Base-by-base conservation (phyloP, 78 protist genomes). In the Dictyostelium intermedium region DNA sequence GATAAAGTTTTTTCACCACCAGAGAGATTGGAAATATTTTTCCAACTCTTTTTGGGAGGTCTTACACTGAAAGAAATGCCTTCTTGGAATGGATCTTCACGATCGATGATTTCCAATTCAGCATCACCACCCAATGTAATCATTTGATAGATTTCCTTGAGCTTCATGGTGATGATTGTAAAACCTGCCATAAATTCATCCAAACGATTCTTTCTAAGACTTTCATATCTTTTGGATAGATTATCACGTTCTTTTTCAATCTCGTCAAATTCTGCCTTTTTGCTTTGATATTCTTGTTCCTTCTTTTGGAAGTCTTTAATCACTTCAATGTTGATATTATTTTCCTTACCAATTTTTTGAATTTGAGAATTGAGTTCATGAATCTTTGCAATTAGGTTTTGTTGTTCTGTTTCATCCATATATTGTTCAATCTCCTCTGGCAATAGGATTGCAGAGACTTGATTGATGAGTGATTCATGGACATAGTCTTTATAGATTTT, bases 111-210 rank as follows among this genome's bases (percentile, higher is more conserved):
- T 96, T 99, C 99, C 32, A 99, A 91, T 97, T 99, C 99, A 9
- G 99, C 99, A 83, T 99, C 99, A 53, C 99, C 99, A n/a, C 99
- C 99, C 2, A 97, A 91, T 5, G 99, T 99, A 85, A 99, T 97
- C 99, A 98, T 98, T 92, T 97, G 99, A 83, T 66, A 93, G 93
- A 98, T 95, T 50, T 95, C 97, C 47, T 99, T 99, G 35, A 99
- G 98, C 53, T 97, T 96, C 87, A 63, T 25, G 5, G 99, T 92
- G 93, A 99, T 99, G 20, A 34, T 43, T 8, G 47, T 0, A 85
- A 98, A 99, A 34, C 99, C 99, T 5, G 23, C 97, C 99, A 99
- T 99, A 97, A 99, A 99, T 91, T 97, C 98, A 76, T 98, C 99
- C 72, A 98, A 95, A 27, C 99, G 78, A 45, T 69, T 73, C 95